Evolutionary conservation across 495 filamentous ascomycete genomes (phyloP).

Genomic region (Astrothelium subdiscretum): DNA sequence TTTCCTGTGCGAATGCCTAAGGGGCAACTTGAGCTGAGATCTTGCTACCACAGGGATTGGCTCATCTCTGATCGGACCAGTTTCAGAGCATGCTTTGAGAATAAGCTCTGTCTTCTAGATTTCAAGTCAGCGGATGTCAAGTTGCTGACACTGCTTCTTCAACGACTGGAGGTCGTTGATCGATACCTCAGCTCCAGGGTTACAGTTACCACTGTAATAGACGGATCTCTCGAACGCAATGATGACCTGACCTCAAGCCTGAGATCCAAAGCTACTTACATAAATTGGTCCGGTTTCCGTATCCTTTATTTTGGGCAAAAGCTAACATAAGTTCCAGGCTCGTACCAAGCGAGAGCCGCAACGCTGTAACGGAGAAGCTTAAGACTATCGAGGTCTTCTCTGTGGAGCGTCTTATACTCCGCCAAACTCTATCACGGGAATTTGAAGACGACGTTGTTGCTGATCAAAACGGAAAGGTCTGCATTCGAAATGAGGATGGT

Average conservation of each 20-base stretch:
- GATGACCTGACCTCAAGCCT: background rate
- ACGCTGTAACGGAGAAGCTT: background rate
- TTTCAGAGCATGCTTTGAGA: background rate
- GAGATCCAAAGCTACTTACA: constrained; percentile 1
- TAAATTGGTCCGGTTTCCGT: background rate
- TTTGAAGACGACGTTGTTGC: background rate
- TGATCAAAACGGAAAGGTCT: background rate
- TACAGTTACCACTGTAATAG: background rate
- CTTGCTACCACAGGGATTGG: background rate
- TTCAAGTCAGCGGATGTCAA: background rate
- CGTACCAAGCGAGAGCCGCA: background rate
- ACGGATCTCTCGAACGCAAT: background rate
- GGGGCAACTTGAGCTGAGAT: background rate
- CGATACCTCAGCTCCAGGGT: background rate
- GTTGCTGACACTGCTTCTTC: background rate
- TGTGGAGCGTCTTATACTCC: background rate
- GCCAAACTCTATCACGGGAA: background rate
- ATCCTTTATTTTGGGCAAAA: background rate
- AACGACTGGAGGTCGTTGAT: background rate
- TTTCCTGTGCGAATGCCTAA: background rate
- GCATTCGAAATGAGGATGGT: background rate
- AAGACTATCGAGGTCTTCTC: background rate
- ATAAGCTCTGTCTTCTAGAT: constrained; percentile 1
- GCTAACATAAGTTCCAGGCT: no score
- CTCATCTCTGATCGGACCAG: background rate